Conservation (phyloP, 2,329 filamentous ascomycete genomes). For the Neoscytalidium dimidiatum region DNA sequence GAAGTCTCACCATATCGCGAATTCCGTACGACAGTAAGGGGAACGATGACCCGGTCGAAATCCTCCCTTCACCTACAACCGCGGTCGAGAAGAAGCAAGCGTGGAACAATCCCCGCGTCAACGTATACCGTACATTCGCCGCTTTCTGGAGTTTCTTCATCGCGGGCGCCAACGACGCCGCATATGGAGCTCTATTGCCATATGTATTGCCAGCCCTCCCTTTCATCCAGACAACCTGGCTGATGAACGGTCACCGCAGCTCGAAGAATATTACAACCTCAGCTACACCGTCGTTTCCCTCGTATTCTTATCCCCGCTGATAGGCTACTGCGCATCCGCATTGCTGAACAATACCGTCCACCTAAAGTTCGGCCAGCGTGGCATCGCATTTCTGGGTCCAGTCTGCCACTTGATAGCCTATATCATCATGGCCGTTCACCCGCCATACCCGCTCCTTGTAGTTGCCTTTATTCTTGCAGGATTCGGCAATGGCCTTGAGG, state of each 20-base stretch:
- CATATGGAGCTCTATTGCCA: conserved; percentile 59
- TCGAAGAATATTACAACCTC: conserved; percentile 64
- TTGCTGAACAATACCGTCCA: conserved; percentile 67
- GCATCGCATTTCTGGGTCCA: conserved; percentile 68
- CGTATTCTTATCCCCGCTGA: conserved; percentile 66
- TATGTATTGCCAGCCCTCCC: conserved; percentile 38
- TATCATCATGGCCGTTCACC: conserved; percentile 65
- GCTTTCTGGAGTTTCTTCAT: conserved; percentile 65
- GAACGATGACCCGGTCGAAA: conserved; percentile 37
- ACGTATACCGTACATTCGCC: conserved; percentile 59
- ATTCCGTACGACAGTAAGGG: background rate
- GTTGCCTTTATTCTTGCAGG: conserved; percentile 67
- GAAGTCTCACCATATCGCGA: background rate
- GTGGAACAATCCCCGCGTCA: conserved; percentile 66
- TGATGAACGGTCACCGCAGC: conserved; percentile 29
- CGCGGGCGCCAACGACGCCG: conserved; percentile 70
- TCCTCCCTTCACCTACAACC: conserved; percentile 47
- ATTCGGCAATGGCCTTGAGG: conserved; percentile 70
- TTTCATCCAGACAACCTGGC: background rate
- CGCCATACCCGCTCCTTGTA: conserved; percentile 68
- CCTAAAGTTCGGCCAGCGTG: conserved; percentile 67
- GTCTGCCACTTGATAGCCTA: conserved; percentile 66
- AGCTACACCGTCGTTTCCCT: conserved; percentile 65
- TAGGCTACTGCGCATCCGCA: conserved; percentile 65
- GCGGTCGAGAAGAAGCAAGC: conserved; percentile 48